Base-by-base conservation (phyloP, 2,329 filamentous ascomycete genomes). In the Arthrobotrys iridis region DNA sequence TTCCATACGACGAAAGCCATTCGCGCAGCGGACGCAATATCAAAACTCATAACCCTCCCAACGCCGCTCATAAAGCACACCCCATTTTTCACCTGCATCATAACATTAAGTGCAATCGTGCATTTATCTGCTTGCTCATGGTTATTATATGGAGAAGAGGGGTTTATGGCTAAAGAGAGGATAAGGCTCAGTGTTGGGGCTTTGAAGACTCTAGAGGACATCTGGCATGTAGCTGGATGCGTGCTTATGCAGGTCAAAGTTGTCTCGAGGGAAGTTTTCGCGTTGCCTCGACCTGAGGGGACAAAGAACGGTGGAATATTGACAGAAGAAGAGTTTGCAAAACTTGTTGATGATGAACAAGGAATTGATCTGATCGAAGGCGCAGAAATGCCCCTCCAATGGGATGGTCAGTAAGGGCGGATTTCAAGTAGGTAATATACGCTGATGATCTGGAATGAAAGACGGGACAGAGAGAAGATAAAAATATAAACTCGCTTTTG, bases 61-160 rank as follows among this genome's bases (percentile, higher is more conserved):
- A 88, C 90, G 3, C 87, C 89, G 0, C 84, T 94, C 1, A 85
- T 90, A 3, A 88, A 88, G 30, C 92, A 96, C 82, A 93, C 89
- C 0, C 92, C 93, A 70, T 93, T 94, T 82, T 93, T 95, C 83
- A 91, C 90, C 33, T 95, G 92, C 80, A 89, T 91, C 40, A 84
- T 95, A 57, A 91, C 91, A 0, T 84, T 94, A 62, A 91, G 90
- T 15, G 92, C 91, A 4, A 91, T 93, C 78, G 90, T 94, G 2
- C 91, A 95, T 79, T 85, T 96, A 22, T 92, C 90, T 65, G 91
- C 91, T 77, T 96, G 92, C 88, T 88, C 87, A 80, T 89, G 84
- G 62, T 84, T 89, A 18, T 87, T 87, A 80, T 87, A 89, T 50
- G 83, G 76, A 78, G 84, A 86, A 75, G 86, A 88, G 78, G 88